phyloP scores from a whole-genome alignment of 1,284 basidiomycete species.

The Anthracocystis walkeri region DNA sequence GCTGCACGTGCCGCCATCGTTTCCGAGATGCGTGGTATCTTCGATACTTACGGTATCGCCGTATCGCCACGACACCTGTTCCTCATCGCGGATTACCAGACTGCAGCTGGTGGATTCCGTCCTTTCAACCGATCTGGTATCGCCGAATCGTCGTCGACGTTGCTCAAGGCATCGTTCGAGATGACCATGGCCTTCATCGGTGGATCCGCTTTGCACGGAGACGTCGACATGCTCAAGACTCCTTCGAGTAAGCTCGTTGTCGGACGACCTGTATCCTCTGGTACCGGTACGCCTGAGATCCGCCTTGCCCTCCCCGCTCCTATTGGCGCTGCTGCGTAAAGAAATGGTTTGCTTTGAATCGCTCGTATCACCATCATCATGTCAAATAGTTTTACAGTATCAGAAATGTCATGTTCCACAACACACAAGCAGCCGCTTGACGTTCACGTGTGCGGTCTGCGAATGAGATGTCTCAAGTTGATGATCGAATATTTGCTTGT shows the following conservation, averaged over 20 bases:
- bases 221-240: conserved; percentile 89
- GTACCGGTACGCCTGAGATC: conserved; percentile 63
- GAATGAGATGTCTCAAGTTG: too few relatives aligned
- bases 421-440: not conserved
- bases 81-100: conserved; percentile 98
- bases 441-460: too few relatives aligned
- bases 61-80: conserved; percentile 95
- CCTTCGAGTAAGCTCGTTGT: conserved; percentile 93
- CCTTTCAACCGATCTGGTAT: conserved; percentile 98
- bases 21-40: conserved; percentile 88
- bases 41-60: conserved; percentile 93
- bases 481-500: not conserved
- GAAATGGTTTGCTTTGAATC: not conserved
- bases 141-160: conserved; percentile 87
- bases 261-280: conserved; percentile 61
- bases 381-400: conserved; percentile 26
- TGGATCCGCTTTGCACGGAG: conserved; percentile 91
- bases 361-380: conserved; percentile 11
- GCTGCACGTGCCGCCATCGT: conserved; percentile 71
- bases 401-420: conserved; percentile 5
- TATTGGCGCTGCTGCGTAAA: conserved; percentile 31
- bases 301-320: conserved; percentile 46
- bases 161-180: conserved; percentile 97
- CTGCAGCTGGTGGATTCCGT: conserved; percentile 95
- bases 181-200: conserved; percentile 96